A percentile compares a stretch with the other conserved stretches of the same genome.
These are phyloP conservation scores for Gracilaria vermiculophylla DNA, from an alignment of 23 red algal species.

Conservation along the genomic window DNA sequence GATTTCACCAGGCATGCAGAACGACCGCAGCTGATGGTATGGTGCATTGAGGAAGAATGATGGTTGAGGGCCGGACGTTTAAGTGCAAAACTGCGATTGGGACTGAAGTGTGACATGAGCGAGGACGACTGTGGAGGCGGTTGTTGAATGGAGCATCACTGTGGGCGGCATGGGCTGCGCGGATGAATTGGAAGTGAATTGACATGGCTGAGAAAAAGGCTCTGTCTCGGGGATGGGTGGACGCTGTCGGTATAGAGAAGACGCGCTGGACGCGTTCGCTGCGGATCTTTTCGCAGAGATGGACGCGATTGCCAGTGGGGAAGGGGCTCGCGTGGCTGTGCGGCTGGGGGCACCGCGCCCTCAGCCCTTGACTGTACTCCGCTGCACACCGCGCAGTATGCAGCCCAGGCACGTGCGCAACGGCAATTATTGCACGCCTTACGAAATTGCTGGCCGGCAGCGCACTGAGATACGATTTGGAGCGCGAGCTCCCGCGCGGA, in stretches of 20 bases:
- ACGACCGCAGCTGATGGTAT: too few species aligned
- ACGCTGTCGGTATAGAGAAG: too few species aligned
- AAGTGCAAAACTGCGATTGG: neutral
- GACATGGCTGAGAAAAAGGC: neutral
- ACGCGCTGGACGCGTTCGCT: too few species aligned
- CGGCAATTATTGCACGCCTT: neutral
- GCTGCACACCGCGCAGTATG: neutral
- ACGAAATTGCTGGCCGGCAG: neutral
- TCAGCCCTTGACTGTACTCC: too few species aligned
- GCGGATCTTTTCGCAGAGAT: too few species aligned
- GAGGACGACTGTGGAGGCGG: too few species aligned
- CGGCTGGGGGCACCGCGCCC: too few species aligned
- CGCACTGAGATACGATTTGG: conserved; percentile 28
- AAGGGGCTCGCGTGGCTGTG: too few species aligned
- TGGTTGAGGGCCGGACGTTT: too few species aligned
- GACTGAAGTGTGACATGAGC: neutral
- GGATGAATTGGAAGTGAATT: neutral
- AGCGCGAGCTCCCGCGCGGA: conserved; percentile 11
- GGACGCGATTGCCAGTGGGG: too few species aligned
- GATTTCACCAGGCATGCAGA: too few species aligned
- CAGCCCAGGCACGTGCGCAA: neutral
- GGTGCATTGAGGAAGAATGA: too few species aligned
- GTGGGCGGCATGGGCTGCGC: neutral
- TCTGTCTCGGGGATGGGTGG: neutral
- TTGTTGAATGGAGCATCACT: neutral